phyloP scores from a whole-genome alignment of 1,284 basidiomycete genomes.

The Ceratobasidium sp. region DNA sequence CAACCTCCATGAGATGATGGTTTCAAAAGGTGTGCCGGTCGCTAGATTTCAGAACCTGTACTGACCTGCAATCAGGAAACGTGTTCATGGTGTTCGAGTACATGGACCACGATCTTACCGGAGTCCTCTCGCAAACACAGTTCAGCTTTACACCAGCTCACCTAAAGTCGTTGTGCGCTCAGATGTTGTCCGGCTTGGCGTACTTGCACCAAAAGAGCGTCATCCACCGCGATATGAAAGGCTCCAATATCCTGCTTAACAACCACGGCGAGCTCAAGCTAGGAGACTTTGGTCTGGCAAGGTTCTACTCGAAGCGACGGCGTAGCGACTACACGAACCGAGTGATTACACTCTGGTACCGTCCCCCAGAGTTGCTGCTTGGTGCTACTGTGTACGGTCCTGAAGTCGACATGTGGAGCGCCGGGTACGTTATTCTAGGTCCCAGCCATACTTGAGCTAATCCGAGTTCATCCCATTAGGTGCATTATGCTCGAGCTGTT shows the following conservation, averaged over 20 bases:
- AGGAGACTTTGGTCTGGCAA: conserved; percentile 97
- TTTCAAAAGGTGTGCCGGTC: conserved; percentile 79
- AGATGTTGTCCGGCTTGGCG: conserved; percentile 93
- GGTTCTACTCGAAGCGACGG: conserved; percentile 93
- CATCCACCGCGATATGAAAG: conserved; percentile 98
- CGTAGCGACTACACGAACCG: conserved; percentile 97
- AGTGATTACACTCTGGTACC: conserved; percentile 99
- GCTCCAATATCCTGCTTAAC: conserved; percentile 97
- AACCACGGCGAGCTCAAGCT: conserved; percentile 94
- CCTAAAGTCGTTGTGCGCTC: conserved; percentile 93
- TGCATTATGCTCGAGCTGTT: conserved; percentile 99
- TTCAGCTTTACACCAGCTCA: conserved; percentile 88
- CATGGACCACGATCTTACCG: conserved; percentile 99
- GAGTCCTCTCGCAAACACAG: conserved; percentile 91
- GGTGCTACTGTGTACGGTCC: conserved; percentile 97
- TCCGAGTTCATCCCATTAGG: conserved; percentile 59
- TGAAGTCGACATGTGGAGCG: conserved; percentile 99
- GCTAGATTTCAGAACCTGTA: conserved; percentile 26
- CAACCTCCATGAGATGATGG: conserved; percentile 96
- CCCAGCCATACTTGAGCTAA: conserved; percentile 26
- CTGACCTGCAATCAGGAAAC: conserved; percentile 68
- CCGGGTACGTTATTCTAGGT: conserved; percentile 73
- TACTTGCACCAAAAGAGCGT: conserved; percentile 97
- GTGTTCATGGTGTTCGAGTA: conserved; percentile 99
- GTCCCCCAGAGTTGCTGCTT: conserved; percentile 94